Evolutionary conservation across 2,329 filamentous ascomycete genomes (phyloP).

Genomic region (Colletotrichum sansevieriae): DNA sequence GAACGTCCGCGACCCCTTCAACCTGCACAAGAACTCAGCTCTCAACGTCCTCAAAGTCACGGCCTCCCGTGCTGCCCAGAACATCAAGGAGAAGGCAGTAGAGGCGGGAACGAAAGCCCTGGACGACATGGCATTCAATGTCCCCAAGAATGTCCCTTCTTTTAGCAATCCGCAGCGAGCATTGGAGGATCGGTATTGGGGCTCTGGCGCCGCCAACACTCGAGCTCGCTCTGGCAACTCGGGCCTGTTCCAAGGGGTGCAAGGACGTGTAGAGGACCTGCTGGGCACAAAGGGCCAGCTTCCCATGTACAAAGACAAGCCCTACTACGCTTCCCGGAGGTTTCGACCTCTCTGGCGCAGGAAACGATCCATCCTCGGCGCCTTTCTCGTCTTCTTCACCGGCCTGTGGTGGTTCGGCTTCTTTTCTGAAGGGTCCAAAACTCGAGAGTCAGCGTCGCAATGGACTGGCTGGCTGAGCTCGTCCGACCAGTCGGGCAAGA

Average conservation of each 20-base stretch:
- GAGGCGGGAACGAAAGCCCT: constrained; percentile 63
- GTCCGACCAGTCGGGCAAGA: constrained; percentile 57
- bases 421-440: constrained; percentile 58
- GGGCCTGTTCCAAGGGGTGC: constrained; percentile 64
- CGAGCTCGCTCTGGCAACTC: constrained; percentile 55
- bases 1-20: constrained; percentile 60
- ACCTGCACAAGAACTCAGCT: constrained; percentile 51
- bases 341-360: constrained; percentile 71
- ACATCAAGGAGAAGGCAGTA: constrained; percentile 62
- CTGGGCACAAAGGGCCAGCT: constrained; percentile 73
- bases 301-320: constrained; percentile 99
- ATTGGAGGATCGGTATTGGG: constrained; percentile 77
- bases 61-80: constrained; percentile 58
- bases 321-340: constrained; percentile 76
- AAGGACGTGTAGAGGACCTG: constrained; percentile 73
- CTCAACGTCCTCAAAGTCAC: constrained; percentile 61
- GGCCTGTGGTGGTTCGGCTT: constrained; percentile 79
- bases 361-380: constrained; percentile 68
- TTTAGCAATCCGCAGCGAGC: constrained; percentile 75
- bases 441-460: constrained; percentile 52
- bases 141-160: constrained; percentile 78
- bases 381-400: constrained; percentile 67
- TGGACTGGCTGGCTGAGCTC: constrained; percentile 70
- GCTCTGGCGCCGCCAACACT: constrained; percentile 60
- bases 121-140: constrained; percentile 73